phyloP scores from a whole-genome alignment of 441 rosid species.

The Rhodomyrtus psidioides region DNA sequence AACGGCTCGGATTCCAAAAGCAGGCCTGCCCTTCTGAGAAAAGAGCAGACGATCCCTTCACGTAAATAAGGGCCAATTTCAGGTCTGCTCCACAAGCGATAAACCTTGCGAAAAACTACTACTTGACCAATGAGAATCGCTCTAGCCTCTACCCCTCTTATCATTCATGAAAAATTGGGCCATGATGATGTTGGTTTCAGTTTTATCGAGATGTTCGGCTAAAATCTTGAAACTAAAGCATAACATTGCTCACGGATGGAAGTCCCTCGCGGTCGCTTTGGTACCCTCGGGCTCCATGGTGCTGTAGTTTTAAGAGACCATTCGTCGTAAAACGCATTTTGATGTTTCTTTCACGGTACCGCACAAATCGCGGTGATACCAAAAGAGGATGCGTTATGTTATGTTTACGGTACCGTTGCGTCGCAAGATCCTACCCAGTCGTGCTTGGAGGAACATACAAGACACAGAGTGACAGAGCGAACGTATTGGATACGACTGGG shows the following conservation, averaged over 20 bases:
- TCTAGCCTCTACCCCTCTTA: not conserved
- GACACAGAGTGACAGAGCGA: not conserved
- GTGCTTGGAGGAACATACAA: too few relatives aligned
- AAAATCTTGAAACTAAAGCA: not conserved
- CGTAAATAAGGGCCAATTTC: not conserved
- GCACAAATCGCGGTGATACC: not conserved
- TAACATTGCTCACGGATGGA: not conserved
- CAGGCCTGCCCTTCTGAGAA: too few relatives aligned
- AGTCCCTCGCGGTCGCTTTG: not conserved
- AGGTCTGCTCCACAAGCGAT: too few relatives aligned
- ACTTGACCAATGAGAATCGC: not conserved
- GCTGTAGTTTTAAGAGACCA: not conserved
- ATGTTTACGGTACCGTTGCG: accelerated
- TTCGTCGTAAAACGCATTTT: not conserved
- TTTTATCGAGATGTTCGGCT: not conserved
- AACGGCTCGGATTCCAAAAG: too few relatives aligned
- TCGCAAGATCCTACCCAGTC: not conserved
- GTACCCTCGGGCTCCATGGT: not conserved
- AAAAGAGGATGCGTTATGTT: not conserved
- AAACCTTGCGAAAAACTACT: too few relatives aligned
- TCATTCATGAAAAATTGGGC: not conserved
- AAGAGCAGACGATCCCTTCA: too few relatives aligned
- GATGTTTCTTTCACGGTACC: not conserved
- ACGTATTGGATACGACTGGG: not conserved
- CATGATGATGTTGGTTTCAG: not conserved